Percentiles rank a stretch among this genome's conserved stretches.
phyloP scores from a whole-genome alignment of 352 stramenopile genomes.

The Phytophthora pseudosyringae region DNA sequence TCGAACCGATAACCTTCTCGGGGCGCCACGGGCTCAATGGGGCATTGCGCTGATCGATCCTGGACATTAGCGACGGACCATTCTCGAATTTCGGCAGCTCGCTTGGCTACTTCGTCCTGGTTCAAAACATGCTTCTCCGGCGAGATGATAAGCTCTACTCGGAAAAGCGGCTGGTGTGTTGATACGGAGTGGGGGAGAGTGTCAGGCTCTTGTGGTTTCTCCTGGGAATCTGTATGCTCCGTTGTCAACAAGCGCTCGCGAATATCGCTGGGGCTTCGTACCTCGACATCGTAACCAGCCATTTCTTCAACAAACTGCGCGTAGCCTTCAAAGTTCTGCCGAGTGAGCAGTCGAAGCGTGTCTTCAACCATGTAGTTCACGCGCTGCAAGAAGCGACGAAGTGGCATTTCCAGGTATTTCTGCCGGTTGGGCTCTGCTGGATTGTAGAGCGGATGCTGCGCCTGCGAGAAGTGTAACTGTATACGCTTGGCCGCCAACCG shows the following conservation, averaged over 20 bases:
- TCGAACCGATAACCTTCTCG: conserved; percentile 73
- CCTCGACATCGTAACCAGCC: conserved; percentile 59
- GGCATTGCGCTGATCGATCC: conserved; percentile 58
- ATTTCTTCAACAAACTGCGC: conserved; percentile 73
- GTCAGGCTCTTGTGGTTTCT: conserved; percentile 5
- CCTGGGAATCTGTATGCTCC: conserved; percentile 11
- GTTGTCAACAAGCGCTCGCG: conserved; percentile 23
- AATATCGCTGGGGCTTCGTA: conserved; percentile 59
- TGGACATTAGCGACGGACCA: conserved; percentile 65
- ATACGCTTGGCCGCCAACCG: conserved; percentile 76
- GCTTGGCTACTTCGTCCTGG: conserved; percentile 53
- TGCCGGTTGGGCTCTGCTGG: conserved; percentile 67
- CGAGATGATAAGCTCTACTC: conserved; percentile 77
- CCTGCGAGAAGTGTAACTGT: conserved; percentile 63
- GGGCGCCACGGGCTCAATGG: conserved; percentile 51
- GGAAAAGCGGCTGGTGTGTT: conserved; percentile 72
- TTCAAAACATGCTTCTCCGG: conserved; percentile 62
- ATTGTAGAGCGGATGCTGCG: conserved; percentile 67
- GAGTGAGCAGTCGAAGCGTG: conserved; percentile 65
- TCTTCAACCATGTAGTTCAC: conserved; percentile 88
- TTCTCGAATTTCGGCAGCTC: conserved; percentile 63
- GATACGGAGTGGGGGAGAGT: background rate
- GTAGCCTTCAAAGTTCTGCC: conserved; percentile 77
- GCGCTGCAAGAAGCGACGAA: conserved; percentile 69
- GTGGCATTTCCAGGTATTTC: conserved; percentile 66